Base-by-base conservation (phyloP, 805 yeast genomes). In the Barnettozyma vustinii region DNA sequence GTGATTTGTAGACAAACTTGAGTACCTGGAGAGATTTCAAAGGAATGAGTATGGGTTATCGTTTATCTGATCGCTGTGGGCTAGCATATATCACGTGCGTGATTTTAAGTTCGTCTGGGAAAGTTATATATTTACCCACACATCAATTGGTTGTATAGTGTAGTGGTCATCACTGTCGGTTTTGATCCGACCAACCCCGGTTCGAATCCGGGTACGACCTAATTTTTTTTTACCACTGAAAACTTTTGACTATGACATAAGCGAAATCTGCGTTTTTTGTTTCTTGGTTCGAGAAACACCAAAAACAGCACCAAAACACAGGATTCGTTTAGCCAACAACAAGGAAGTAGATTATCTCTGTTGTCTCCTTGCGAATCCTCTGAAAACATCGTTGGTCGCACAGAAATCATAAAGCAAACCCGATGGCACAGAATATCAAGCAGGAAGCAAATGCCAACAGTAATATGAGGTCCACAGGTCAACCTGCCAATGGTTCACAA, bases 161-260 rank as follows among this genome's bases (percentile, higher is more conserved):
- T 74, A 74, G 78, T 73, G 79, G 79, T 74, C 72, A 74, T 74
- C 79, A 74, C 79, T 65, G 70, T 74, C 77, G 79, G 79, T 74
- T 74, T 73, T 74, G 79, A 74, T 74, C 79, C 79, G 77, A 67
- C 67, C 77, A 79, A 81, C 87, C 85, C 85, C 85, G 79, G 87
- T 81, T 81, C 87, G 87, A 81, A 79, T 80, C 87, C 86, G 86
- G 86, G 87, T 78, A 77, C 81, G 87, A 81, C 84, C 86, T 80
- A 46, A 13, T 20, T 21, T 39, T 26, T 39, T 26, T n/a, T 26
- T 40, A 8, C 33, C 33, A 7, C 12, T 13, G 9, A 13, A 15
- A 30, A 7, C n/a, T 13, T 9, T 12, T 5, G 12, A 8, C 3
- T 12, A 23, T 39, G 25, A 21, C 26, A 39, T 37, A 19, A 37